These are phyloP conservation scores for Penicillium flavigenum DNA, from an alignment of 495 filamentous ascomycete species.

Conservation along the genomic window DNA sequence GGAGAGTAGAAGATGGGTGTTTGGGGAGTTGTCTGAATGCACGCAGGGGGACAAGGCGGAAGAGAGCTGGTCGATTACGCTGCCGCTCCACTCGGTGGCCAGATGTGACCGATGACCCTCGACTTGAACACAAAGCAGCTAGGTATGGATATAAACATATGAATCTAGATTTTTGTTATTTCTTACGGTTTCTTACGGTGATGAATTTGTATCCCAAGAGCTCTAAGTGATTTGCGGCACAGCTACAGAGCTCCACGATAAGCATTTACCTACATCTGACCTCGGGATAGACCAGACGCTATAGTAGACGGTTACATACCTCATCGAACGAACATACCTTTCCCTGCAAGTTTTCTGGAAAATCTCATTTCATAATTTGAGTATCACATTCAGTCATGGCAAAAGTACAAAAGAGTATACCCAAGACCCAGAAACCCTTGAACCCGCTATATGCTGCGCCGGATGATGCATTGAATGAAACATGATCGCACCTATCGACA, in stretches of 20 bases:
- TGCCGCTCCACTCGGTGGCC: constrained; percentile 32
- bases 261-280: constrained; percentile 2
- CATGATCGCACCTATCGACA: constrained; percentile 17
- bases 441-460: constrained; percentile 32
- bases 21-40: constrained; percentile 11
- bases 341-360: neutral
- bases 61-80: constrained; percentile 26
- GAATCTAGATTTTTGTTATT: neutral
- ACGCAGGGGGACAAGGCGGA: constrained; percentile 24
- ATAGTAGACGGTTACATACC: neutral
- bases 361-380: neutral
- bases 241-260: constrained; percentile 5
- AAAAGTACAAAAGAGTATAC: constrained; percentile 26
- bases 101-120: constrained; percentile 17
- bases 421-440: constrained; percentile 14
- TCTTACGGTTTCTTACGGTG: neutral
- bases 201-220: neutral
- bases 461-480: constrained; percentile 27
- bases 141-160: neutral
- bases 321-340: neutral
- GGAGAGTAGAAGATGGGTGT: constrained; percentile 5
- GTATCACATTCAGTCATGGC: constrained; percentile 31
- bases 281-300: neutral
- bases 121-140: neutral
- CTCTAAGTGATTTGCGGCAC: neutral